Conservation (phyloP, 2,329 filamentous ascomycete species). For the Apiospora hydei region DNA sequence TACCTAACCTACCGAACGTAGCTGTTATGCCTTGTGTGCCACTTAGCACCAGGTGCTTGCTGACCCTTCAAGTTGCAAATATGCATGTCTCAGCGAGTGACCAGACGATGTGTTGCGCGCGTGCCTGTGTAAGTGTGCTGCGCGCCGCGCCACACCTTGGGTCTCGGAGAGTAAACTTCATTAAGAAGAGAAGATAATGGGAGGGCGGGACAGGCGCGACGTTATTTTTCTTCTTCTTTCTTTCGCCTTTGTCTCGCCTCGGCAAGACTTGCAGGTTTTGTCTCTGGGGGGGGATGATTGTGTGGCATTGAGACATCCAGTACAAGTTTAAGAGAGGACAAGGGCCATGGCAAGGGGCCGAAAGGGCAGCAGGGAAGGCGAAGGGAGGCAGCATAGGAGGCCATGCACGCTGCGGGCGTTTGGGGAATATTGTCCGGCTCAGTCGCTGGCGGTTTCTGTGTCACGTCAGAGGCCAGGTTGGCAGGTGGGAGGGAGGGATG, state of each 20-base stretch:
- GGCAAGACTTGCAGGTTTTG: neutral
- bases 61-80: conserved; percentile 15
- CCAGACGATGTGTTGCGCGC: conserved; percentile 10
- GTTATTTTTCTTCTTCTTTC: neutral
- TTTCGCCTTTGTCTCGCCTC: neutral
- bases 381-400: conserved; percentile 1
- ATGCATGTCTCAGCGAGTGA: conserved; percentile 23
- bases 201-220: neutral
- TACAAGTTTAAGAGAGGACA: neutral
- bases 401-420: conserved; percentile 19
- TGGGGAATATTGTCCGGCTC: conserved; percentile 20
- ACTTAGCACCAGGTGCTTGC: neutral
- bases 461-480: conserved; percentile 17
- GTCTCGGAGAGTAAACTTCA: neutral
- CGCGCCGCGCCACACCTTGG: neutral
- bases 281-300: neutral
- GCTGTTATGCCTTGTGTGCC: conserved; percentile 23
- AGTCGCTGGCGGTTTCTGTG: neutral
- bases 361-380: neutral
- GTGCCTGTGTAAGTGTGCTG: conserved; percentile 4
- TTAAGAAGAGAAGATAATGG: neutral
- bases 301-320: neutral
- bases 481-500: conserved; percentile 21
- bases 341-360: neutral
- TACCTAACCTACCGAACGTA: neutral